Base-by-base conservation (phyloP, 371 early-diverging fungal species). In the Zopfochytrium polystomum region DNA sequence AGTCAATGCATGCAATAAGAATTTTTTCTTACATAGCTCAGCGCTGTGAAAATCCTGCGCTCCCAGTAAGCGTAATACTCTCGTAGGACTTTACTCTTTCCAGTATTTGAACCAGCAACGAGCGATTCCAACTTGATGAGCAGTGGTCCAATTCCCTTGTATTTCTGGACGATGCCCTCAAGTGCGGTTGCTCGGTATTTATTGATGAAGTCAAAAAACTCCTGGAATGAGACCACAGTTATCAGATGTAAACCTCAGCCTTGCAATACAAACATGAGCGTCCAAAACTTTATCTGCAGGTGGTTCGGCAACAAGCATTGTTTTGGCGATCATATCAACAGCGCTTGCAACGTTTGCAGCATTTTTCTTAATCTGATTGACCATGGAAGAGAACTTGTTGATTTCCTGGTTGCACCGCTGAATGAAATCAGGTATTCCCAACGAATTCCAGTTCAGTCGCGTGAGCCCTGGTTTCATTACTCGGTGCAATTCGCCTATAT, bases 391-490 rank as follows among this genome's bases (percentile, higher is more conserved):
- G 44, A 80, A 75, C 65, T 82, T 83, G 67, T 75, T 76, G 50
- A 82, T 82, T 53, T 82, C 82, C 65, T 75, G 63, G 38, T 75
- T 82, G 61, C 81, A 80, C 20, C 77, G 58, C 34, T 66, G 65
- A 29, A 82, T 79, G 57, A 82, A 83, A 46, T 83, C 84, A 0
- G 78, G 73, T 31, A 83, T 83, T 13, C 84, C 82, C 1, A 83
- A 64, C 29, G 80, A 80, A 59, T 80, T 82, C 84, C 84, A 83
- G 52, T 83, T 83, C 32, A 83, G 62, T 3, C 84, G 66, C 1
- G 79, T 79, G 42, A 83, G 71, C 15, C 84, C 84, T 1, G 84
- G 81, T 52, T 79, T 82, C 77, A 83, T 73, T n/a, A 78, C 75
- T 1, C 80, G 68, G 49, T 78, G 75, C 27, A 83, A 69, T 53